Conservation (phyloP, 1,139 yeast species). For the Diutina sp. region DNA sequence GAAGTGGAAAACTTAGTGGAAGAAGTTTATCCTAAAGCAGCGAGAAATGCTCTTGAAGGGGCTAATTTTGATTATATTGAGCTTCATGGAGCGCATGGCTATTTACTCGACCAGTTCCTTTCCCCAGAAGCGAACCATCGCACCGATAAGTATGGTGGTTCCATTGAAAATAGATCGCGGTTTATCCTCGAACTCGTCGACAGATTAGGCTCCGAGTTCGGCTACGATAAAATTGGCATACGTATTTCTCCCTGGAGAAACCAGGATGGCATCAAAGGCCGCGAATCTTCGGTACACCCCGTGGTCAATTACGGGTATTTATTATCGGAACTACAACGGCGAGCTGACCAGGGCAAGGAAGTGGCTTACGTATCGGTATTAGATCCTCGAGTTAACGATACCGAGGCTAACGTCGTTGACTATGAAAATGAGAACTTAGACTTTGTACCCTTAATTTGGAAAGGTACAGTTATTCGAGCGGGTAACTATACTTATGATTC, state of each 20-base stretch:
- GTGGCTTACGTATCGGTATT: slow-evolving; percentile 42
- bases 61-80: slow-evolving; percentile 22
- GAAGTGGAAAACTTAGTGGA: slow-evolving; percentile 25
- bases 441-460: neutral
- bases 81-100: slow-evolving; percentile 20
- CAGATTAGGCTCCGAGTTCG: slow-evolving; percentile 59
- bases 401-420: neutral
- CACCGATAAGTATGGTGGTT: slow-evolving; percentile 29
- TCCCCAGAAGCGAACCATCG: slow-evolving; percentile 20
- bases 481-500: neutral
- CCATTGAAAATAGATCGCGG: slow-evolving; percentile 19
- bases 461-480: neutral
- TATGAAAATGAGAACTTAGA: neutral
- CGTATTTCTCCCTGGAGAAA: slow-evolving; percentile 50
- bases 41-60: slow-evolving; percentile 14
- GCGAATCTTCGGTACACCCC: neutral
- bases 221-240: slow-evolving; percentile 62
- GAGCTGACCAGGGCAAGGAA: slow-evolving; percentile 14
- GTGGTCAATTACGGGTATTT: neutral
- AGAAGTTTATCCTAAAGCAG: slow-evolving; percentile 12
- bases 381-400: neutral
- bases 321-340: neutral
- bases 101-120: slow-evolving; percentile 19
- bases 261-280: slow-evolving; percentile 16
- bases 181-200: slow-evolving; percentile 53